Evolutionary conservation across 1,284 basidiomycete genomes (phyloP).

Genomic region (Trametes polyzona): DNA sequence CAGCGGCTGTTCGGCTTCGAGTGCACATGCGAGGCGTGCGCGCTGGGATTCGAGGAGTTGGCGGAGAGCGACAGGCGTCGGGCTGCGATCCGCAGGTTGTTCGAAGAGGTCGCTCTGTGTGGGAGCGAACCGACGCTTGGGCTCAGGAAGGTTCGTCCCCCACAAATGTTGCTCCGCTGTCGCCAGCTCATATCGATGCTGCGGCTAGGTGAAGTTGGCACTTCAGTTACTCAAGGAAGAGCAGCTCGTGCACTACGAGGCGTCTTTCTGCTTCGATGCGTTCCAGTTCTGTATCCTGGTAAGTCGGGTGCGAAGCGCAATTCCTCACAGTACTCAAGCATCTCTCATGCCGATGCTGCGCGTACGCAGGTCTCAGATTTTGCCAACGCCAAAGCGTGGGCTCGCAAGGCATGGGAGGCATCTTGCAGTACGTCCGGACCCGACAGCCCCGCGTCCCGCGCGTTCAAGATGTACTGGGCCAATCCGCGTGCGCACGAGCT

Average conservation of each 20-base stretch:
- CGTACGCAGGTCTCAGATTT: conserved; percentile 27
- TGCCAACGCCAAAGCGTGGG: conserved; percentile 29
- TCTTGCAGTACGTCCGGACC: conserved; percentile 26
- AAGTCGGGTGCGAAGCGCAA: no score
- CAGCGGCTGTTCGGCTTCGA: conserved; percentile 56
- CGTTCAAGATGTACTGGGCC: conserved; percentile 34
- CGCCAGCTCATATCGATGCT: not conserved
- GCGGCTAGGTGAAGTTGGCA: conserved; percentile 26
- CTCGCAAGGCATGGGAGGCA: conserved; percentile 29
- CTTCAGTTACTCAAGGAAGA: conserved; percentile 28
- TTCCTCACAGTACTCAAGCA: no score
- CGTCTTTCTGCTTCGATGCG: conserved; percentile 31
- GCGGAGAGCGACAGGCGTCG: conserved; percentile 28
- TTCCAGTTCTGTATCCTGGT: conserved; percentile 32
- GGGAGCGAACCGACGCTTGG: conserved; percentile 29
- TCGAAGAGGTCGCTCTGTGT: conserved; percentile 27
- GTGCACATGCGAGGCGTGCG: conserved; percentile 51
- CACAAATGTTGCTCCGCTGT: no score
- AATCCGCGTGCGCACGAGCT: conserved; percentile 30
- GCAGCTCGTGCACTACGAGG: conserved; percentile 26
- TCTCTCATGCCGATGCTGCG: no score
- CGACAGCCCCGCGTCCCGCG: conserved; percentile 27
- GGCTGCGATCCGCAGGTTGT: conserved; percentile 23
- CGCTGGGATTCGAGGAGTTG: conserved; percentile 18
- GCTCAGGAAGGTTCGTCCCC: conserved; percentile 25